Evolutionary conservation across 2,329 filamentous ascomycete species (phyloP).

Genomic region (Diaporthe longicolla): DNA sequence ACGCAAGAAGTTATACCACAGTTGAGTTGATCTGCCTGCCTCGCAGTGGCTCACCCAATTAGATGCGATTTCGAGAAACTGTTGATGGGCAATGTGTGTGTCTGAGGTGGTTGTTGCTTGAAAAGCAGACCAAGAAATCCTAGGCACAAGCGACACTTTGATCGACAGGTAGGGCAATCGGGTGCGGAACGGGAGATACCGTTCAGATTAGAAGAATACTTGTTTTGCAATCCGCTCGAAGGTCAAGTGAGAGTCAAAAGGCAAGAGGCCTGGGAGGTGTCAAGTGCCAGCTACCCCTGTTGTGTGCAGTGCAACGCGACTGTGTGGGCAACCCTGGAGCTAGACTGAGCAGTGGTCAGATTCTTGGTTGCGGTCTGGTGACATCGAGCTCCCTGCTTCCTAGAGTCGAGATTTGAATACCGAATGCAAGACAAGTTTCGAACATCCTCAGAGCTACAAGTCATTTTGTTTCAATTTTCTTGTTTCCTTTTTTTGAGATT

Average conservation of each 20-base stretch:
- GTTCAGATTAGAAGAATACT: too few relatives aligned
- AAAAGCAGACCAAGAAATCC: too few relatives aligned
- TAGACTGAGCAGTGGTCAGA: too few relatives aligned
- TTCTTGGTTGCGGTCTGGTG: too few relatives aligned
- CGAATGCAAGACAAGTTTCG: too few relatives aligned
- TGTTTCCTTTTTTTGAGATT: too few relatives aligned
- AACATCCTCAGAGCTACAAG: too few relatives aligned
- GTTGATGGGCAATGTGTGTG: background rate
- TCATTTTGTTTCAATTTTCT: too few relatives aligned
- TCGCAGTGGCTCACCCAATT: background rate
- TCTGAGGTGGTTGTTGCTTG: background rate
- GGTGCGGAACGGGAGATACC: rapidly evolving
- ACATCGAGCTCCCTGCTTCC: too few relatives aligned
- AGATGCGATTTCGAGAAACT: rapidly evolving
- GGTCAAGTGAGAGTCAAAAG: background rate
- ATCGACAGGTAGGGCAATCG: background rate
- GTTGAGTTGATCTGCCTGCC: background rate
- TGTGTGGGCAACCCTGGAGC: background rate
- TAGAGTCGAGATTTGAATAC: too few relatives aligned
- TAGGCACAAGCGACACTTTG: background rate
- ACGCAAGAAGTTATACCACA: background rate
- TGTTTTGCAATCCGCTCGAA: background rate
- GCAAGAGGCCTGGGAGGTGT: background rate
- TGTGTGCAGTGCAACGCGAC: background rate
- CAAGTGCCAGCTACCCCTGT: background rate